Evolutionary conservation across 2,329 filamentous ascomycete genomes (phyloP).

Genomic region (Zalaria sp.): DNA sequence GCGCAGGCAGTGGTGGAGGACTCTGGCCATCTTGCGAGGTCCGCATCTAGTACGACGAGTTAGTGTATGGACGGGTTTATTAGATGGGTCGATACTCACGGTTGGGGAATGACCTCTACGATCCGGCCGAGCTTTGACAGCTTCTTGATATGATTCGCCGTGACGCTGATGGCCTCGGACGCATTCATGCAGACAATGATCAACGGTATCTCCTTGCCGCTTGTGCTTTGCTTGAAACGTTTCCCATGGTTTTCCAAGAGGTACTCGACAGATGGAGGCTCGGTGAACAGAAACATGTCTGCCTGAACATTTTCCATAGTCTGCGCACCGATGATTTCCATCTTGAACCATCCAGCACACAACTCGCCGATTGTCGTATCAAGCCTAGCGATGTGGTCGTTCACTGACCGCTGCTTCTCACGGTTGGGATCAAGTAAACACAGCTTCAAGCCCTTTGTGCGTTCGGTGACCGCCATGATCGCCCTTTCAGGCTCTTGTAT

Average conservation of each 20-base stretch:
- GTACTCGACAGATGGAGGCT: constrained; percentile 4
- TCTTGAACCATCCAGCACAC: constrained; percentile 6
- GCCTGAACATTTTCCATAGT: constrained; percentile 2
- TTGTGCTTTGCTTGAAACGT: neutral
- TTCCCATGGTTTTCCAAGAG: constrained; percentile 4
- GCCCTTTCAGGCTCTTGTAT: neutral
- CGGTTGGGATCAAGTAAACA: constrained; percentile 4
- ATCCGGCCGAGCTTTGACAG: constrained; percentile 5
- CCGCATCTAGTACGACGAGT: constrained; percentile 1
- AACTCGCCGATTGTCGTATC: constrained; percentile 4
- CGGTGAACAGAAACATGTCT: constrained; percentile 6
- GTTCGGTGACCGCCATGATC: neutral
- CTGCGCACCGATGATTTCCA: constrained; percentile 3
- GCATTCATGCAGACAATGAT: constrained; percentile 23
- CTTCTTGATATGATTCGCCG: constrained; percentile 2
- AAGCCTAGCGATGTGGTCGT: constrained; percentile 3
- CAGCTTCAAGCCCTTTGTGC: constrained; percentile 3
- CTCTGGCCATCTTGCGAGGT: constrained; percentile 5
- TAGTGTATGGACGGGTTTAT: neutral
- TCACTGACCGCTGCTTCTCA: neutral
- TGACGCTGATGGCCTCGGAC: constrained; percentile 14
- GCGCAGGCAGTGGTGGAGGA: constrained; percentile 1
- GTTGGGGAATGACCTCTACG: constrained; percentile 4
- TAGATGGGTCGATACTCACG: neutral
- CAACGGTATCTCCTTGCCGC: constrained; percentile 11